phyloP scores from a whole-genome alignment of 257 asterid genomes.

The Primulina huaijiensis region DNA sequence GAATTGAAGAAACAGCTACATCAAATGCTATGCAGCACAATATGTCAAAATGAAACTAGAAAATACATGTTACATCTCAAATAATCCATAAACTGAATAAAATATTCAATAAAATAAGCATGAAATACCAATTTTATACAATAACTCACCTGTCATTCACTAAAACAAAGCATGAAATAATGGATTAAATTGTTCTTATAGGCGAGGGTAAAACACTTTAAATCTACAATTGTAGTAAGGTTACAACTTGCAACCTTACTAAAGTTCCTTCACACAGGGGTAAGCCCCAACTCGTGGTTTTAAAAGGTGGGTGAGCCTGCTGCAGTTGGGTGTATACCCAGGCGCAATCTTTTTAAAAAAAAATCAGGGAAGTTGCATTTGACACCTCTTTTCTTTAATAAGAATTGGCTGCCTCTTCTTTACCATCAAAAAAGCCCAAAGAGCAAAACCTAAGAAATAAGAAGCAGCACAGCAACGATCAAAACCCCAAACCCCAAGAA shows the following conservation, averaged over 20 bases:
- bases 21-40: slow-evolving; percentile 5
- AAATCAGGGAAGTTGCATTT: no score
- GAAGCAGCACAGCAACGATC: no score
- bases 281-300: background rate
- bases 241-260: background rate
- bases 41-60: background rate
- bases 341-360: no score
- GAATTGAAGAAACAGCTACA: background rate
- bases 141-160: background rate
- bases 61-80: background rate
- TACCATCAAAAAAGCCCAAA: no score
- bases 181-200: background rate
- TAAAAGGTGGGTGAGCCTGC: no score
- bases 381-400: no score
- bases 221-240: background rate
- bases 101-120: background rate
- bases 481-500: no score
- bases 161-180: background rate
- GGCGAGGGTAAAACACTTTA: no score
- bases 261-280: background rate
- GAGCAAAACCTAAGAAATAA: no score
- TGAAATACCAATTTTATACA: background rate
- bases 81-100: background rate
- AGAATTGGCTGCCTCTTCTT: no score
- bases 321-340: no score